phyloP scores from a whole-genome alignment of 2,329 filamentous ascomycete genomes.

The Fusarium palustre region DNA sequence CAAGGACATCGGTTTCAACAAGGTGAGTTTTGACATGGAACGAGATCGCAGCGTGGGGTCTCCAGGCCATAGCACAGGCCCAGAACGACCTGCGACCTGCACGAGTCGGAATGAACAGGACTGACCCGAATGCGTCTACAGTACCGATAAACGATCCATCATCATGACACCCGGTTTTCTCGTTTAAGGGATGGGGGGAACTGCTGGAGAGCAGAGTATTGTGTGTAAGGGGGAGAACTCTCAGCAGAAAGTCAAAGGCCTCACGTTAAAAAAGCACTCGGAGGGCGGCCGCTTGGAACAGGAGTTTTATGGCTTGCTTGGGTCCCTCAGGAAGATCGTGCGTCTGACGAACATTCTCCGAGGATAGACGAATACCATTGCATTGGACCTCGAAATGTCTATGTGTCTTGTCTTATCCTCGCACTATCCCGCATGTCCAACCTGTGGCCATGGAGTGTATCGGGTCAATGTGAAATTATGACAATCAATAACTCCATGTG shows the following conservation, averaged over 20 bases:
- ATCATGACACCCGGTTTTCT: conserved; percentile 45
- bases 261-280: conserved; percentile 54
- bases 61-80: neutral
- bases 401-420: conserved; percentile 31
- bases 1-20: conserved; percentile 78
- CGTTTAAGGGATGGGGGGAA: conserved; percentile 38
- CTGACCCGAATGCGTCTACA: conserved; percentile 41
- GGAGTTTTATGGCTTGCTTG: conserved; percentile 61
- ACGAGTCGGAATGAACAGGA: conserved; percentile 7
- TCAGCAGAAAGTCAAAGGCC: conserved; percentile 49
- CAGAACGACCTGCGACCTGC: neutral
- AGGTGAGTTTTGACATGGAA: conserved; percentile 61
- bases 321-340: conserved; percentile 57
- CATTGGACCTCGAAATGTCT: conserved; percentile 51
- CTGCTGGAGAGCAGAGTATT: conserved; percentile 36
- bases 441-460: conserved; percentile 28
- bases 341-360: conserved; percentile 57
- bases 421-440: conserved; percentile 21
- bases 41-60: conserved; percentile 6
- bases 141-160: conserved; percentile 54
- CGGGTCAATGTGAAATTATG: conserved; percentile 37
- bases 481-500: conserved; percentile 31
- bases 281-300: conserved; percentile 59
- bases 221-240: conserved; percentile 43
- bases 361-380: conserved; percentile 59